Evolutionary conservation across 1,139 yeast genomes (phyloP).

Genomic region (Debaryomyces coudertii): DNA sequence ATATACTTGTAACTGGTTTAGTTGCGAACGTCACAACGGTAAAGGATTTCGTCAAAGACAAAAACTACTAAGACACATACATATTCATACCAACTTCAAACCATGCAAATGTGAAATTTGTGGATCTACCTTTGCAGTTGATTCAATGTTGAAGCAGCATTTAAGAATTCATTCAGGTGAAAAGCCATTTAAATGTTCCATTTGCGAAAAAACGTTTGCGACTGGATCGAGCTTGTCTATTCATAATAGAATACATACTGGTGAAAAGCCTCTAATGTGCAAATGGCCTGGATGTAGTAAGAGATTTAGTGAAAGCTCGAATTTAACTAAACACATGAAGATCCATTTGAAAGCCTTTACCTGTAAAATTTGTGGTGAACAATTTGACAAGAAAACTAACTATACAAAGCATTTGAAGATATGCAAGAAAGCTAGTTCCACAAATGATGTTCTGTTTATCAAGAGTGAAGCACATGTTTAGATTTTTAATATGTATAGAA

Average conservation of each 20-base stretch:
- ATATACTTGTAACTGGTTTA: conserved; percentile 78
- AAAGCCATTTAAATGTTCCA: conserved; percentile 52
- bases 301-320: conserved; percentile 85
- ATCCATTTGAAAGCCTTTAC: conserved; percentile 56
- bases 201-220: conserved; percentile 55
- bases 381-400: conserved; percentile 50
- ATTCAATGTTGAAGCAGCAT: conserved; percentile 71
- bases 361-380: conserved; percentile 55
- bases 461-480: neutral
- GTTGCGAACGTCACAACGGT: conserved; percentile 66
- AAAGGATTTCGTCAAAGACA: conserved; percentile 79
- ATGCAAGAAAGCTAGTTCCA: conserved; percentile 18
- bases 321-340: conserved; percentile 84
- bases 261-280: conserved; percentile 79
- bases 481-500: neutral
- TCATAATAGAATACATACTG: conserved; percentile 58
- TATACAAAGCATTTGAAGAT: conserved; percentile 42
- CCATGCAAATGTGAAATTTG: conserved; percentile 75
- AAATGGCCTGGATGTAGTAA: conserved; percentile 81
- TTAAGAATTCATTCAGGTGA: conserved; percentile 87
- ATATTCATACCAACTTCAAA: conserved; percentile 82
- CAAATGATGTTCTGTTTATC: neutral
- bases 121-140: conserved; percentile 69
- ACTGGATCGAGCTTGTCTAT: conserved; percentile 58
- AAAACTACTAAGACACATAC: conserved; percentile 81